Evolutionary conservation across 106 monocot species (phyloP).

Genomic region (Acanthochlamys bracteata): DNA sequence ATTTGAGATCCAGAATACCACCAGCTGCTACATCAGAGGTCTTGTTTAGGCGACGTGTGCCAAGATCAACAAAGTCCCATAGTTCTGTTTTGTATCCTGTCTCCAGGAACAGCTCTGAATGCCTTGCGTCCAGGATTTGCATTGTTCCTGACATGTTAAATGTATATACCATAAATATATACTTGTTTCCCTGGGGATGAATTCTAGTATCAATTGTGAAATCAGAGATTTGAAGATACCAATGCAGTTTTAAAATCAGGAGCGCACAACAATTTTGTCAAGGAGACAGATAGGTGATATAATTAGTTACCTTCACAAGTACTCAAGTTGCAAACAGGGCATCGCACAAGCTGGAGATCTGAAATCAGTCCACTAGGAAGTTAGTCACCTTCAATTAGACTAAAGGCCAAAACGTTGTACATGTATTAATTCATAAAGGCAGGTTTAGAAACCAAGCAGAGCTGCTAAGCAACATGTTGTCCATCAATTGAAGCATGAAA

Average conservation of each 20-base stretch:
- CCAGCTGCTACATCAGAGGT: constrained; percentile 40
- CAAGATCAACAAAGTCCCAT: constrained; percentile 71
- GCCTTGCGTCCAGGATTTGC: constrained; percentile 83
- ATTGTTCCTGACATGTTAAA: constrained; percentile 44
- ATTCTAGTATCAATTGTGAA: too few relatives aligned
- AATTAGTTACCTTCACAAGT: constrained; percentile 52
- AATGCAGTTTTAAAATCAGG: too few relatives aligned
- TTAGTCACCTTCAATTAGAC: too few relatives aligned
- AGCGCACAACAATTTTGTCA: too few relatives aligned
- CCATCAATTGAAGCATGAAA: too few relatives aligned
- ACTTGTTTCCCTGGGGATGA: too few relatives aligned
- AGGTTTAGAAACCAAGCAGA: too few relatives aligned
- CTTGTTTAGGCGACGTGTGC: constrained; percentile 32
- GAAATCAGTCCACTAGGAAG: neutral
- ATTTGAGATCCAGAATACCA: constrained; percentile 56
- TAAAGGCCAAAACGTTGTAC: too few relatives aligned
- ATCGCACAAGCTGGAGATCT: constrained; percentile 67
- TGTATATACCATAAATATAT: too few relatives aligned
- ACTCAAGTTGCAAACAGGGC: constrained; percentile 65
- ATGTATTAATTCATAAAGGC: too few relatives aligned
- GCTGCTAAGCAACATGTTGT: too few relatives aligned
- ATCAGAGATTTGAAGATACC: too few relatives aligned
- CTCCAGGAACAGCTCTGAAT: constrained; percentile 72
- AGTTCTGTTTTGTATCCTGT: constrained; percentile 41
- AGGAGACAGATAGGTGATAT: neutral